These are phyloP conservation scores for Coniophora puteana DNA, from an alignment of 1,284 basidiomycete species.

Conservation along the genomic window DNA sequence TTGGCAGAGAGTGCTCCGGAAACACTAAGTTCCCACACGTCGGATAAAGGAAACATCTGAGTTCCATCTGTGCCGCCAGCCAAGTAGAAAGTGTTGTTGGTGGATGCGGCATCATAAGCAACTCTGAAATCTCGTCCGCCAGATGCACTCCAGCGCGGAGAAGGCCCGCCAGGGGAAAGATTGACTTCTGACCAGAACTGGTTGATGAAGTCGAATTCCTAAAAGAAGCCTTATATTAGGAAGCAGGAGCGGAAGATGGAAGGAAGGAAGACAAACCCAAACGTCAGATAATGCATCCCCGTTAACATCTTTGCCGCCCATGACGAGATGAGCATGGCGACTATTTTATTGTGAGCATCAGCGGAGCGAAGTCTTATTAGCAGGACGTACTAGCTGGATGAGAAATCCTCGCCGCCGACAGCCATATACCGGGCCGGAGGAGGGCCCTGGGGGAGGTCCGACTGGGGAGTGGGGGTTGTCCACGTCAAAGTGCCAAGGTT, in stretches of 20 bases:
- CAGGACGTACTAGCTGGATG: conserved; percentile 69
- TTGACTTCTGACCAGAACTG: conserved; percentile 68
- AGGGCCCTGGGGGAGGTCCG: conserved; percentile 33
- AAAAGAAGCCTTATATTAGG: conserved; percentile 19
- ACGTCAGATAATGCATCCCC: conserved; percentile 56
- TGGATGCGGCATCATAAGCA: conserved; percentile 35
- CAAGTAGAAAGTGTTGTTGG: conserved; percentile 67
- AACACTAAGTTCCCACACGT: conserved; percentile 65
- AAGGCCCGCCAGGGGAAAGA: conserved; percentile 49
- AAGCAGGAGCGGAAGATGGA: neutral
- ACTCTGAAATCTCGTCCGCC: conserved; percentile 65
- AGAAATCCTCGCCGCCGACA: conserved; percentile 61
- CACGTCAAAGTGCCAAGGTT: conserved; percentile 58
- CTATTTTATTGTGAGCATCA: conserved; percentile 34
- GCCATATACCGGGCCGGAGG: conserved; percentile 65
- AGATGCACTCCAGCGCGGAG: conserved; percentile 61
- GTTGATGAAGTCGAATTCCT: conserved; percentile 73
- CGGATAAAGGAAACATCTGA: conserved; percentile 44
- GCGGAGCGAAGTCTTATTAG: conserved; percentile 5
- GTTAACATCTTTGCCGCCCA: conserved; percentile 58
- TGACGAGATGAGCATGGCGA: conserved; percentile 66
- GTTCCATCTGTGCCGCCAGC: conserved; percentile 59
- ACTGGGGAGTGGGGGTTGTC: conserved; percentile 51
- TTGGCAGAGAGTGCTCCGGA: conserved; percentile 71
- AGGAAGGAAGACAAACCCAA: conserved; percentile 51